phyloP scores from a whole-genome alignment of 2,329 filamentous ascomycete species.

The Cladophialophora exuberans region DNA sequence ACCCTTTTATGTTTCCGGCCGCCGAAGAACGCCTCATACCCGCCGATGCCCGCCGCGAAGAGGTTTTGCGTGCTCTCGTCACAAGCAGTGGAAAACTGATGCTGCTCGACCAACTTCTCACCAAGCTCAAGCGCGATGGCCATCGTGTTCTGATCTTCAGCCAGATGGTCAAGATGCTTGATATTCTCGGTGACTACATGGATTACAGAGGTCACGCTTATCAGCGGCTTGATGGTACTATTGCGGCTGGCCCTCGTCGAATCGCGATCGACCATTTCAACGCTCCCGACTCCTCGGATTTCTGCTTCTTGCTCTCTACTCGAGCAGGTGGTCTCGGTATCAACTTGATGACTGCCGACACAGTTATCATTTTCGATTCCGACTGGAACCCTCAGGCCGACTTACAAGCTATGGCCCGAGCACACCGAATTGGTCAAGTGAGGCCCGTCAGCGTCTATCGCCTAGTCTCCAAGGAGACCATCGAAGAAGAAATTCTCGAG shows the following conservation, averaged over 20 bases:
- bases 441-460: slow-evolving; percentile 95
- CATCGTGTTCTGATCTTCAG: slow-evolving; percentile 98
- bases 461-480: slow-evolving; percentile 95
- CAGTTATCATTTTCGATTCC: slow-evolving; percentile 95
- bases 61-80: slow-evolving; percentile 88
- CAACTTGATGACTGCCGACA: slow-evolving; percentile 98
- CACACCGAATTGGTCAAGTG: slow-evolving; percentile 96
- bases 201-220: slow-evolving; percentile 92
- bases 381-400: slow-evolving; percentile 99
- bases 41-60: slow-evolving; percentile 80
- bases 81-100: slow-evolving; percentile 99
- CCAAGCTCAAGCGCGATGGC: slow-evolving; percentile 88
- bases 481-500: slow-evolving; percentile 96
- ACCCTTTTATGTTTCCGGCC: slow-evolving; percentile 96
- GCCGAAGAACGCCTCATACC: slow-evolving; percentile 87
- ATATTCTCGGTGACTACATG: slow-evolving; percentile 93
- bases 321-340: slow-evolving; percentile 97
- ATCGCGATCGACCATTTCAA: slow-evolving; percentile 99
- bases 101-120: slow-evolving; percentile 91
- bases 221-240: slow-evolving; percentile 92
- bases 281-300: slow-evolving; percentile 91
- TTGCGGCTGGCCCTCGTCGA: slow-evolving; percentile 81
- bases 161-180: slow-evolving; percentile 99
- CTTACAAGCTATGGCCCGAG: slow-evolving; percentile 96
- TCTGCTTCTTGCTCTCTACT: slow-evolving; percentile 93